Evolutionary conservation across 306 rosid species (phyloP), one percentile per base, ranked within the genome.

Genomic region (Quercus berberidifolia): DNA sequence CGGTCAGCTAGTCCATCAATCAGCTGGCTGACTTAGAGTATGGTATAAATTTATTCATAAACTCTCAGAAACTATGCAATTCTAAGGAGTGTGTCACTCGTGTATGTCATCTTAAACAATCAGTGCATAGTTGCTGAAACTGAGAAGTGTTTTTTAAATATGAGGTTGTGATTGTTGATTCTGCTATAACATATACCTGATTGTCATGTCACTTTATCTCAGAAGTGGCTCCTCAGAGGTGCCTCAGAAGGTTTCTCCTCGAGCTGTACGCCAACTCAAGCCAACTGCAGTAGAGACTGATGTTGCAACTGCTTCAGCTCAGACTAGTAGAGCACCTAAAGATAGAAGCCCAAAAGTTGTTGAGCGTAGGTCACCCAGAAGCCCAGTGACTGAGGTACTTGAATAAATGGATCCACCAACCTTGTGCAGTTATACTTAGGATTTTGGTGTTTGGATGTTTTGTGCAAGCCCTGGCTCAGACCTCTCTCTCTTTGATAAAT

Each of bases 321-420:
- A 85, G 82, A 65, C 86, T 74, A 89, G 55, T 78, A 88, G 82
- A 85, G 54, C 68, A 69, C 76, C 97, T 9, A 91, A 95, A 80
- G 98, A 91, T 31, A 87, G 87, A 89, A 96, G 99, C 83, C 96
- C 98, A 60, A 93, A 93, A 87, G 84, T 91, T 69, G 58, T 26
- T 11, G 94, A 93, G 73, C 93, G 97, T 20, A 86, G 74, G 83
- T 96, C 99, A 21, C 97, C 99, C 3, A 83, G 94, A 83, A 93
- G 97, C 84, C 93, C 97, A 0, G 82, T 86, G 74, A 81, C 90
- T 7, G 98, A 96, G 99, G 99, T 93, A 89, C 56, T 71, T 69
- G 10, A 19, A 0, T 38, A 13, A 69, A 60, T 52, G 38, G 63
- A 23, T 33, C 71, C 80, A 26, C 25, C 59, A 28, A 64, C 30